Evolutionary conservation across 805 yeast species (phyloP).

Genomic region (Metschnikowia similis): DNA sequence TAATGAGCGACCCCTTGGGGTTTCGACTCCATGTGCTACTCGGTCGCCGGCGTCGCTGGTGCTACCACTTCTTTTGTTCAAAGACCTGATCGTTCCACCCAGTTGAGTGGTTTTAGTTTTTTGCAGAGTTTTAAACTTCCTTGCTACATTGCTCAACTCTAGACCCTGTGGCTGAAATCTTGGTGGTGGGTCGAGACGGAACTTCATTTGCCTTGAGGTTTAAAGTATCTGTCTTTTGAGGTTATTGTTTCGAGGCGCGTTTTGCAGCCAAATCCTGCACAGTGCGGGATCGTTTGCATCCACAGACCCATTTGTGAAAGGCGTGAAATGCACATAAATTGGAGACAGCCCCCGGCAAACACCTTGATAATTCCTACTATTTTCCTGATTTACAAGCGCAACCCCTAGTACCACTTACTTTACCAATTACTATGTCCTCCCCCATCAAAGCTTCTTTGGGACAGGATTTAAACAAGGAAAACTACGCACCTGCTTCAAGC

Average conservation of each 20-base stretch:
- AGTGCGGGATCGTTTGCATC: not conserved
- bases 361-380: not conserved
- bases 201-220: not conserved
- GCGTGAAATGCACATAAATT: not conserved
- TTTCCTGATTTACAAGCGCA: not conserved
- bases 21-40: not conserved
- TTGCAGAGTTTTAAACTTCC: no score
- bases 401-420: not conserved
- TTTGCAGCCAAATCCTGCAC: conserved; percentile 2
- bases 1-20: not conserved
- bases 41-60: no score
- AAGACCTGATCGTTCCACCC: no score
- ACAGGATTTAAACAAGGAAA: conserved; percentile 4
- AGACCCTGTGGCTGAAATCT: no score
- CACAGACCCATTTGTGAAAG: conserved; percentile 2
- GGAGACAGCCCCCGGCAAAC: not conserved
- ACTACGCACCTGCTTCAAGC: conserved; percentile 2
- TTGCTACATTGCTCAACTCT: no score
- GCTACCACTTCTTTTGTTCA: no score
- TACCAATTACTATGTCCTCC: conserved; percentile 2
- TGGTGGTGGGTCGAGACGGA: not conserved
- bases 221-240: not conserved
- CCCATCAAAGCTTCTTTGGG: conserved; percentile 1
- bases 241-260: not conserved
- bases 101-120: no score